Conservation (phyloP, 163 green algal genomes). For the Scenedesmus sp. region DNA sequence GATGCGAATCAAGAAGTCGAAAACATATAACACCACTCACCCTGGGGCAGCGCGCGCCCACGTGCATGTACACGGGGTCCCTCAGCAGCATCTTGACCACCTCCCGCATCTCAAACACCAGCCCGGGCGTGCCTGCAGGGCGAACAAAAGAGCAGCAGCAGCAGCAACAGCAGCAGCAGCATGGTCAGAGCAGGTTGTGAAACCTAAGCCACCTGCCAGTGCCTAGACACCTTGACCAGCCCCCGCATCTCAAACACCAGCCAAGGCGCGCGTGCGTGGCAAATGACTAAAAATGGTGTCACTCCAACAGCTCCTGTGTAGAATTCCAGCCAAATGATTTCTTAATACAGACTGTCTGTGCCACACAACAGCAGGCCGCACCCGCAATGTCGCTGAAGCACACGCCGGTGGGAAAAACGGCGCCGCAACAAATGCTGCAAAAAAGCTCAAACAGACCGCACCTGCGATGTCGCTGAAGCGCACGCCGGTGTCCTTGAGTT, state of each 20-base stretch:
- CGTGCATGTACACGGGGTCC: conserved; percentile 63
- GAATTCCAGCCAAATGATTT: too few species aligned
- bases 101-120: conserved; percentile 73
- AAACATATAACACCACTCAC: conserved; percentile 8
- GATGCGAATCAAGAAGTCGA: neutral
- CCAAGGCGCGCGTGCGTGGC: neutral
- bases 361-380: too few species aligned
- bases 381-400: too few species aligned
- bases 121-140: conserved; percentile 63
- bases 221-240: neutral
- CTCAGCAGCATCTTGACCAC: conserved; percentile 75
- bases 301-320: too few species aligned
- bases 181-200: neutral
- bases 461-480: conserved; percentile 62
- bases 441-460: neutral
- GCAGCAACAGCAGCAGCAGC: neutral
- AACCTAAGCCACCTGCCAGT: neutral
- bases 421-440: too few species aligned
- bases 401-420: too few species aligned
- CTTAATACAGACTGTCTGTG: too few species aligned
- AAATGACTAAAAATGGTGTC: too few species aligned
- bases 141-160: neutral
- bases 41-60: conserved; percentile 58
- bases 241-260: neutral
- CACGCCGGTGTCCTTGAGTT: conserved; percentile 71